Base-by-base conservation (phyloP, 805 yeast species). In the Candida rishiriensis region DNA sequence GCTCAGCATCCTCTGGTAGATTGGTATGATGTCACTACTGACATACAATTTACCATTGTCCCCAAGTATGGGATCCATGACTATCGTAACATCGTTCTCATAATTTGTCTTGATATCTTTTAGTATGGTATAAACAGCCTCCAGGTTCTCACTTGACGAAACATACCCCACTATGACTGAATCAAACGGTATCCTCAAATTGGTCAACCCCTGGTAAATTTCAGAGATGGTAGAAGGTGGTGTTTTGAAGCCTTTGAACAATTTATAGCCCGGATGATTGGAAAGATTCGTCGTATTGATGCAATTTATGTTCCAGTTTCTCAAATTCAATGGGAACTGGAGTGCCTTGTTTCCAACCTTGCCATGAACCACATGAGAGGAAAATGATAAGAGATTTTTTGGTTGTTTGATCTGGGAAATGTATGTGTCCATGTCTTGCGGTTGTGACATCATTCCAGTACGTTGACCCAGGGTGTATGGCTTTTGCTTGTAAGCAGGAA, bases 281-380 rank as follows among this genome's bases (percentile, higher is more conserved):
- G 96, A 87, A 54, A 83, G 81, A 57, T 88, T 86, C 16, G 90
- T 95, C 1, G 96, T 88, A 64, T 91, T 88, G 43, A 93, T 71
- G 17, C 81, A 81, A 60, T 91, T 97, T 10, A 90, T 96, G 59
- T 93, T 91, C 97, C 97, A 91, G 0, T 93, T 95, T 37, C 78
- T 71, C 35, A 80, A 69, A 59, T 91, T 97, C 17, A 91, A 66
- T 0, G 98, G 97, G 59, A 93, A 86, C 2, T 91, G 85, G 1
- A 93, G 87, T 0, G 97, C 96, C 45, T 82, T 77, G 61, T 89
- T 89, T 1, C 99, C 99, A 2, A 93, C 99, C 56, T 88, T 85
- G 2, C 99, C 99, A 60, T 91, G 98, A 2, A 81, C 89, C 1
- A 93, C 98, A 63, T 93, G 97, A 3, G 96, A 88, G 54, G 88